Evolutionary conservation across 2,329 filamentous ascomycete genomes (phyloP).

Genomic region (Setomelanomma holmii): DNA sequence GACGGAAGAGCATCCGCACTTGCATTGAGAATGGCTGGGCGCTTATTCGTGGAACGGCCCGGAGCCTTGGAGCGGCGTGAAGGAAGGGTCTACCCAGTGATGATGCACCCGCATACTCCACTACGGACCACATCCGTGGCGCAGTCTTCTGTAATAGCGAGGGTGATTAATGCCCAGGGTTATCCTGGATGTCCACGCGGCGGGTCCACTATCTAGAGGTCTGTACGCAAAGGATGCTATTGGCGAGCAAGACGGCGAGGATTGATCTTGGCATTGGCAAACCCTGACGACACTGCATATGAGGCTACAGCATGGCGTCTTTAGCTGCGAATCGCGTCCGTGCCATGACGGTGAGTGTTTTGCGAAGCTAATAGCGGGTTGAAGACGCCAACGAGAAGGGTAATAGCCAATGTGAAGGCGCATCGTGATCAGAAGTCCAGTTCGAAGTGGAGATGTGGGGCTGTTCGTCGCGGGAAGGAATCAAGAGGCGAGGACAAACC

Average conservation of each 20-base stretch:
- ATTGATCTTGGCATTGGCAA: not conserved
- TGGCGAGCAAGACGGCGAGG: slow-evolving; percentile 9
- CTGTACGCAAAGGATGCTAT: slow-evolving; percentile 4
- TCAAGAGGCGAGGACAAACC: not conserved
- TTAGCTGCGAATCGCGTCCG: slow-evolving; percentile 16
- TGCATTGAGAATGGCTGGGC: slow-evolving; percentile 3
- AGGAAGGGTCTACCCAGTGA: not conserved
- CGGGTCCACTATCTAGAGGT: not conserved
- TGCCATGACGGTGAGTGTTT: slow-evolving; percentile 6
- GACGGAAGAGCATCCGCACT: slow-evolving; percentile 6
- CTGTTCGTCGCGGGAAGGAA: slow-evolving; percentile 1
- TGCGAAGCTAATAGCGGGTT: not conserved
- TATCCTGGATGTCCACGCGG: slow-evolving; percentile 6
- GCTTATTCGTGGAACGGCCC: slow-evolving; percentile 17
- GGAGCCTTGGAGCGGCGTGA: slow-evolving; percentile 3
- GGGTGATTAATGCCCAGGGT: not conserved
- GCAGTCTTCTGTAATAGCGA: not conserved
- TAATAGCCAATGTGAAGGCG: not conserved
- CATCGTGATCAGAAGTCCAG: not conserved
- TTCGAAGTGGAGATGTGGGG: not conserved
- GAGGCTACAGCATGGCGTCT: slow-evolving; percentile 2
- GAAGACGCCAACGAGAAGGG: slow-evolving; percentile 1
- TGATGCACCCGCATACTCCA: slow-evolving; percentile 3
- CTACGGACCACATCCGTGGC: slow-evolving; percentile 8
- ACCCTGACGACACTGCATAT: not conserved